Conservation (phyloP, 768 basidiomycete genomes). For the Macrolepiota dolichaula region DNA sequence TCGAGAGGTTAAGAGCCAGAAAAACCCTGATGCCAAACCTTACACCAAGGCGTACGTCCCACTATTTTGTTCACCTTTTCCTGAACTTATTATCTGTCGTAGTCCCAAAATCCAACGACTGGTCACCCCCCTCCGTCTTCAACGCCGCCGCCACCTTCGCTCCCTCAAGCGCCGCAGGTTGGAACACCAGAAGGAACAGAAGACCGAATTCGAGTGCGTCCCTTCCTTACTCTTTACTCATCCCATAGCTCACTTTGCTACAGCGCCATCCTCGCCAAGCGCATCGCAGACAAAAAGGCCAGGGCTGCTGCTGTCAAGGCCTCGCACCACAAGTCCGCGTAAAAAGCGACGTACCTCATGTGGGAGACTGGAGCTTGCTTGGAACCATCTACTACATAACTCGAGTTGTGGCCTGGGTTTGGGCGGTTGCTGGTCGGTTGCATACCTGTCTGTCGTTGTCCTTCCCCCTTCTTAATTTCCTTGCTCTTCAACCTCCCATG, state of each 20-base stretch:
- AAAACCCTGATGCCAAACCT: conserved; percentile 89
- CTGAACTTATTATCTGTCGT: background rate
- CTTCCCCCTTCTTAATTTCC: conserved; percentile 3
- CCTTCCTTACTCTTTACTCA: conserved; percentile 3
- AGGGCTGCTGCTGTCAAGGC: conserved; percentile 88
- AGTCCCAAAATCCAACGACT: conserved; percentile 97
- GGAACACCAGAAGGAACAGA: conserved; percentile 93
- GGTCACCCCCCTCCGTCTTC: conserved; percentile 92
- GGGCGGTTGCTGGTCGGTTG: background rate
- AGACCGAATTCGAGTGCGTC: conserved; percentile 85
- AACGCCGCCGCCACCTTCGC: conserved; percentile 91
- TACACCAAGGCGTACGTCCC: conserved; percentile 91
- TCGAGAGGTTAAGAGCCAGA: conserved; percentile 82
- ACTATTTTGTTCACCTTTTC: background rate
- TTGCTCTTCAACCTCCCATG: background rate
- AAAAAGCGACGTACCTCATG: background rate
- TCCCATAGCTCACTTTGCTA: background rate
- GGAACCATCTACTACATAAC: background rate
- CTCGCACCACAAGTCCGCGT: conserved; percentile 59
- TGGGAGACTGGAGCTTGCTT: background rate
- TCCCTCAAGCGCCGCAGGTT: conserved; percentile 85
- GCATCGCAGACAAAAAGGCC: conserved; percentile 89
- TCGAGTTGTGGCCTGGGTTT: background rate
- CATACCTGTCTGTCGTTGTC: conserved; percentile 7
- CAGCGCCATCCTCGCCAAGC: conserved; percentile 79